Evolutionary conservation across 2,329 filamentous ascomycete species (phyloP), one percentile per base, ranked within the genome.

Genomic region (Coniochaeta hoffmannii): DNA sequence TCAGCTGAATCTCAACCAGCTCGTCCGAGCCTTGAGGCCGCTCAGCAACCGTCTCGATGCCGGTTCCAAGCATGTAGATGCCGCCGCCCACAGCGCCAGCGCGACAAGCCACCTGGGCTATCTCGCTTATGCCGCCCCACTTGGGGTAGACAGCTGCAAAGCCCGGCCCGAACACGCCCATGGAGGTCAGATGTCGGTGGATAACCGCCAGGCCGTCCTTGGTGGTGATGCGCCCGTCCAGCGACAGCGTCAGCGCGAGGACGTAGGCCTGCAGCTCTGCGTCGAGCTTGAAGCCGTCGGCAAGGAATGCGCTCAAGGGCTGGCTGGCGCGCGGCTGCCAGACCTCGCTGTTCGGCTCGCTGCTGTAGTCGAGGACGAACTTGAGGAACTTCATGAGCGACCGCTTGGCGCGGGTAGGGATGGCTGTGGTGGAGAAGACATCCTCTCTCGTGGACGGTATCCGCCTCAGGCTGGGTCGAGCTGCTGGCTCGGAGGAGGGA

Each of bases 361-460:
- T 57, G 61, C 88, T 82, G 64, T 86, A 87, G 63, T 90, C 82
- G 57, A 85, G 76, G 54, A 96, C 87, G 67, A 94, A 93, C 69
- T 93, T 92, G 65, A 97, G 79, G 64, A 97, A 95, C 70, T 95
- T 96, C 87, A 97, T 96, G 64, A 97, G 72, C 10, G 82, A 81
- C 54, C 93, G 85, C 74, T 97, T 97, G 6, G 90, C 85, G 60
- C 88, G 87, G 61, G 88, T 80, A 49, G 90, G 83, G 56, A 97
- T 88, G 24, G 79, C 78, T 34, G 82, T 82, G 67, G 90, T 87
- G 50, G 86, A 82, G 69, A 97, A 97, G 46, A 97, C 84, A 72
- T 97, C 93, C 73, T 99, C 93, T 61, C 93, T 84, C 28, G 89
- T 92, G 60, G 89, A 92, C 0, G 94, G 93, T 53, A 97, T 88